These are phyloP conservation scores for Begonia fuchsioides DNA, from an alignment of 306 rosid species.

Conservation along the genomic window DNA sequence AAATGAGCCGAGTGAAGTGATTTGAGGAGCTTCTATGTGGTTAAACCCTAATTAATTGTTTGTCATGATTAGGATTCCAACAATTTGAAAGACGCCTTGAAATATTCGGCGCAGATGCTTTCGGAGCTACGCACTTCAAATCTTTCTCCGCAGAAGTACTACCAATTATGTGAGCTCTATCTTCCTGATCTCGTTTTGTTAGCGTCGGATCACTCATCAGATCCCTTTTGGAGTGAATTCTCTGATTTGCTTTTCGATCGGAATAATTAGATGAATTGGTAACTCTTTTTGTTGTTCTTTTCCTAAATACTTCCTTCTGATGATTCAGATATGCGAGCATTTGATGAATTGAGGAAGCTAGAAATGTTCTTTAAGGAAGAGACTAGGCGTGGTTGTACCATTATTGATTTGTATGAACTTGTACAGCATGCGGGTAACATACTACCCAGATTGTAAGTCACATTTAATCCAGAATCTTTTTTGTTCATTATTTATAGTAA, in stretches of 20 bases:
- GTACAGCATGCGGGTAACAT: constrained; percentile 98
- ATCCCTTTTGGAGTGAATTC: too few relatives aligned
- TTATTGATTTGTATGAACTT: constrained; percentile 90
- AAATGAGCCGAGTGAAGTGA: too few relatives aligned
- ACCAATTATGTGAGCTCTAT: constrained; percentile 62
- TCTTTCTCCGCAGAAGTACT: constrained; percentile 96
- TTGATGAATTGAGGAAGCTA: constrained; percentile 86
- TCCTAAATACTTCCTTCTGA: constrained; percentile 1
- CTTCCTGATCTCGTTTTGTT: constrained; percentile 17
- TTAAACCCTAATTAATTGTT: constrained; percentile 4
- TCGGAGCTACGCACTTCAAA: constrained; percentile 94
- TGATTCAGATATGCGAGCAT: constrained; percentile 84
- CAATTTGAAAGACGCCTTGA: constrained; percentile 86
- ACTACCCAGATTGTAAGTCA: constrained; percentile 80
- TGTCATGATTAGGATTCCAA: constrained; percentile 59
- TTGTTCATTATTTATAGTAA: too few relatives aligned
- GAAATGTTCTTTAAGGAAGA: constrained; percentile 97
- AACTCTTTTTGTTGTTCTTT: too few relatives aligned
- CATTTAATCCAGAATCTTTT: neutral
- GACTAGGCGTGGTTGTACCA: constrained; percentile 93
- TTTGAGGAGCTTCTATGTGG: neutral
- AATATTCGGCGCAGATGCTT: constrained; percentile 96
- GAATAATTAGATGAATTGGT: too few relatives aligned
- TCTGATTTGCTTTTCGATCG: too few relatives aligned
- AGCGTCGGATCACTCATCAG: constrained; percentile 8